Conservation (phyloP, 345 rosid genomes). For the rapeseed (Brassica napus) region Da-Ae NC_063446.1:41136001-41136500, state of each 20-base stretch:
- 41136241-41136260: background rate
- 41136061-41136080: slow-evolving; percentile 25
- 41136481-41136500: slow-evolving; percentile 35
- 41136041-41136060: slow-evolving; percentile 20
- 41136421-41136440: background rate
- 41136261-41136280: background rate
- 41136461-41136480: slow-evolving; percentile 7
- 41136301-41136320: background rate
- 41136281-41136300: background rate
- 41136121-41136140: slow-evolving; percentile 78
- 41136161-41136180: background rate
- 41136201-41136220: background rate
- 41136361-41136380: slow-evolving; percentile 95
- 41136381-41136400: slow-evolving; percentile 97
- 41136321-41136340: slow-evolving; percentile 30
- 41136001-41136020: background rate
- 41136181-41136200: slow-evolving; percentile 18
- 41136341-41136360: slow-evolving; percentile 79
- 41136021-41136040: background rate
- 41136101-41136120: slow-evolving; percentile 96
- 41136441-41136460: slow-evolving; percentile 1
- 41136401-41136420: slow-evolving; percentile 10
- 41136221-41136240: slow-evolving; percentile 19
- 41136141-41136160: slow-evolving; percentile 62
- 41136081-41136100: slow-evolving; percentile 97